These are phyloP conservation scores for Geotrichum ghanense DNA, from an alignment of 805 yeast genomes.

Conservation along the genomic window DNA sequence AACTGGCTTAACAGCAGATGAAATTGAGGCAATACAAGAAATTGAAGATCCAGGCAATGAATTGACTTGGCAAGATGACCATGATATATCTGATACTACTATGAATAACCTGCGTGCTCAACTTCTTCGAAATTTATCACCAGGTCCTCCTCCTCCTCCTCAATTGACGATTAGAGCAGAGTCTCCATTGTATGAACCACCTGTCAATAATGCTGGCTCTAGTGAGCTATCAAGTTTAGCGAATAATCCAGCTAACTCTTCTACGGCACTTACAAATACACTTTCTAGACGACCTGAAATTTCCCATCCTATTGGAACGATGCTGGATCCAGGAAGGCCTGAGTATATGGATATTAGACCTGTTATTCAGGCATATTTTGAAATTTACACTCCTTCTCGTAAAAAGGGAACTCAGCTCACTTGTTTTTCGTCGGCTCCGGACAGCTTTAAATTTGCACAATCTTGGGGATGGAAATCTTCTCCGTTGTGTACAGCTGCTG, in stretches of 20 bases:
- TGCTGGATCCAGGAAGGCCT: constrained; percentile 1
- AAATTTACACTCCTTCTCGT: constrained; percentile 44
- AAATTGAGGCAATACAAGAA: too few species aligned
- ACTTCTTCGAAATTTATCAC: too few species aligned
- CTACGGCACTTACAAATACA: constrained; percentile 2
- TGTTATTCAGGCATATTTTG: constrained; percentile 37
- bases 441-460: constrained; percentile 39
- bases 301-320: not conserved
- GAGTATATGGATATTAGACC: constrained; percentile 37
- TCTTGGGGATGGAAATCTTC: constrained; percentile 56
- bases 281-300: not conserved
- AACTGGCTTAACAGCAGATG: not conserved
- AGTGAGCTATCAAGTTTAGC: not conserved
- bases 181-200: too few species aligned
- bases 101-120: too few species aligned
- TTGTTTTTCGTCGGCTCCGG: constrained; percentile 45
- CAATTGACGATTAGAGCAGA: too few species aligned
- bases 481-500: constrained; percentile 40
- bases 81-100: too few species aligned
- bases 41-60: too few species aligned
- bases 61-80: too few species aligned
- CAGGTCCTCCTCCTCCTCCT: too few species aligned
- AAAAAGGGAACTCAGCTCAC: constrained; percentile 35
- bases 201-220: not conserved
- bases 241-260: not conserved